These are phyloP conservation scores for Syzygium aqueum DNA, from an alignment of 345 rosid genomes.

Conservation along the genomic window DNA sequence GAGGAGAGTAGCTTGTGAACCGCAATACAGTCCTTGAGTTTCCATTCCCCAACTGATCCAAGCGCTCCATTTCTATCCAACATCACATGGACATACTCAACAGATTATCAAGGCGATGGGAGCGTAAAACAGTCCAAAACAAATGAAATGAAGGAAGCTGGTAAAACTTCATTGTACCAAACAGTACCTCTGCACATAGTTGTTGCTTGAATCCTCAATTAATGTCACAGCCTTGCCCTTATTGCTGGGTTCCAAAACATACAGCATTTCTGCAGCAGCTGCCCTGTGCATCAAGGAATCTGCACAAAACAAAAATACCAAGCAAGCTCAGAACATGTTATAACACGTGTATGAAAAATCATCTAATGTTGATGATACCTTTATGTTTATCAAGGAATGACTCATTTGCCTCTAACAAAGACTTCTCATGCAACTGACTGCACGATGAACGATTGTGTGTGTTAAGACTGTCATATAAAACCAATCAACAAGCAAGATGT, in stretches of 20 bases:
- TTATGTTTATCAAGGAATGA: constrained; percentile 61
- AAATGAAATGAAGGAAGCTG: not conserved
- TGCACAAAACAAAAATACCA: constrained; percentile 12
- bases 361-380: constrained; percentile 20
- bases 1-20: constrained; percentile 58
- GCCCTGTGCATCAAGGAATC: constrained; percentile 93
- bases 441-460: constrained; percentile 1
- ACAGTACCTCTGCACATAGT: constrained; percentile 40
- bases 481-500: not conserved
- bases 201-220: constrained; percentile 70
- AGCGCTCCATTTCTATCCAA: constrained; percentile 49
- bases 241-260: constrained; percentile 55
- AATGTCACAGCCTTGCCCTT: constrained; percentile 61
- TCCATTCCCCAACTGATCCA: constrained; percentile 66
- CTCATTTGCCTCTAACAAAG: constrained; percentile 70
- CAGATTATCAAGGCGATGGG: not conserved
- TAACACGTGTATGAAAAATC: not conserved
- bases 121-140: not conserved
- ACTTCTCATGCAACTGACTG: constrained; percentile 78
- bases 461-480: constrained; percentile 2
- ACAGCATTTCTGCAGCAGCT: constrained; percentile 84
- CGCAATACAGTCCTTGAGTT: constrained; percentile 71
- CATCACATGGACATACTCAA: not conserved
- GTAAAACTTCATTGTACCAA: not conserved
- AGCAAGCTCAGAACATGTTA: not conserved